A percentile compares a stretch with the other conserved stretches of the same genome.
Evolutionary conservation across 305 asterid genomes (phyloP).

Genomic region (Rubia peregrina): DNA sequence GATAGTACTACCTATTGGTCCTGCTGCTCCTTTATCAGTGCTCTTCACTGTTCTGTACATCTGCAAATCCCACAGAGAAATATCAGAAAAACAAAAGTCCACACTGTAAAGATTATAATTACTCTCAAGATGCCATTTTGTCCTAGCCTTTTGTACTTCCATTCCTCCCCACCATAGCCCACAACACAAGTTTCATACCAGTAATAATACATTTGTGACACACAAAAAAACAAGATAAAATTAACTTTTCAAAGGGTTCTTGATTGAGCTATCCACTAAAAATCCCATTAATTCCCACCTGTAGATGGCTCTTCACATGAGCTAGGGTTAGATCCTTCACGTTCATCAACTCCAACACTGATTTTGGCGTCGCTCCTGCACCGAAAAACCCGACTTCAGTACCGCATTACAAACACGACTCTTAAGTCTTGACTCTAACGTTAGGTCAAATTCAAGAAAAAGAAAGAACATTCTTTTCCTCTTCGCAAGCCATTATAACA

Average conservation of each 20-base stretch:
- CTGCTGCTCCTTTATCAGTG: slow-evolving; percentile 62
- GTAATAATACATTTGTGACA: slow-evolving; percentile 10
- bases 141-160: slow-evolving; percentile 28
- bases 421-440: background rate
- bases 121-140: slow-evolving; percentile 46
- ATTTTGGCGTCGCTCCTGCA: slow-evolving; percentile 85
- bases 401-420: background rate
- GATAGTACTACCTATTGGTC: slow-evolving; percentile 29
- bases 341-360: slow-evolving; percentile 79
- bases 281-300: slow-evolving; percentile 33
- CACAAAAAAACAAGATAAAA: too few relatives aligned
- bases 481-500: too few relatives aligned
- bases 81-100: slow-evolving; percentile 21
- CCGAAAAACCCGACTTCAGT: background rate
- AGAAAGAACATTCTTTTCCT: background rate
- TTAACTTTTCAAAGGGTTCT: slow-evolving; percentile 5
- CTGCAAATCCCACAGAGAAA: slow-evolving; percentile 45
- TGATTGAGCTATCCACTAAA: slow-evolving; percentile 8
- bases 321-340: slow-evolving; percentile 91
- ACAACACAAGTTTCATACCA: slow-evolving; percentile 8
- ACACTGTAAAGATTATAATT: slow-evolving; percentile 28
- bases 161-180: slow-evolving; percentile 10
- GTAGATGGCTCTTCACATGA: slow-evolving; percentile 88
- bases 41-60: slow-evolving; percentile 96
- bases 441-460: background rate